These are phyloP conservation scores for Neopestalotiopsis clavispora DNA, from an alignment of 2,329 filamentous ascomycete genomes.

Conservation along the genomic window DNA sequence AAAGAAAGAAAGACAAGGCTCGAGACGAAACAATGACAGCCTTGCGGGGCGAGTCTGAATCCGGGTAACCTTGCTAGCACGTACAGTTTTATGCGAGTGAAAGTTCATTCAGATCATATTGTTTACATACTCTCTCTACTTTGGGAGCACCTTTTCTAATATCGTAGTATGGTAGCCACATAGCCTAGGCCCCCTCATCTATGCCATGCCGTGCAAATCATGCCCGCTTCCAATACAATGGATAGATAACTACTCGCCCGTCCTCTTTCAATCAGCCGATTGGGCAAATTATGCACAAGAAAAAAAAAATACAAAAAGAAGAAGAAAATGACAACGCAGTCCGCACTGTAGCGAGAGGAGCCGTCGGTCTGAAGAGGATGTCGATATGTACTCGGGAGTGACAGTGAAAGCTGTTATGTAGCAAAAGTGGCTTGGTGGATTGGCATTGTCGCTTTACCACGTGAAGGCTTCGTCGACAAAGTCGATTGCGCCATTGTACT, in stretches of 20 bases:
- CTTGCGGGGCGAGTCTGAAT: no score
- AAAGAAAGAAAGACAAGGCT: no score
- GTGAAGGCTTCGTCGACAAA: slow-evolving; percentile 81
- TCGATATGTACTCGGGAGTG: neutral
- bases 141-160: slow-evolving; percentile 9
- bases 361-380: slow-evolving; percentile 1
- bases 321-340: slow-evolving; percentile 5
- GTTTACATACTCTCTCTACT: neutral
- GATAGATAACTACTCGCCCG: slow-evolving; percentile 2
- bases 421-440: slow-evolving; percentile 1
- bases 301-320: neutral
- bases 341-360: neutral
- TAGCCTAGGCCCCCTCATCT: slow-evolving; percentile 10
- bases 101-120: slow-evolving; percentile 6
- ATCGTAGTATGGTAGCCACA: neutral
- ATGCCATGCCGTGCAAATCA: neutral
- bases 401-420: neutral
- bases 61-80: no score
- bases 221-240: slow-evolving; percentile 10
- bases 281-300: slow-evolving; percentile 11
- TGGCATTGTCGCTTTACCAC: slow-evolving; percentile 46
- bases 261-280: neutral
- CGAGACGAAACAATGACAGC: neutral
- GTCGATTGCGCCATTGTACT: slow-evolving; percentile 71
- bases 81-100: neutral